Percentiles rank a stretch among this genome's conserved stretches.
phyloP scores from a whole-genome alignment of 2,329 filamentous ascomycete species.

The Pyrenophora tritici-repentis region DNA sequence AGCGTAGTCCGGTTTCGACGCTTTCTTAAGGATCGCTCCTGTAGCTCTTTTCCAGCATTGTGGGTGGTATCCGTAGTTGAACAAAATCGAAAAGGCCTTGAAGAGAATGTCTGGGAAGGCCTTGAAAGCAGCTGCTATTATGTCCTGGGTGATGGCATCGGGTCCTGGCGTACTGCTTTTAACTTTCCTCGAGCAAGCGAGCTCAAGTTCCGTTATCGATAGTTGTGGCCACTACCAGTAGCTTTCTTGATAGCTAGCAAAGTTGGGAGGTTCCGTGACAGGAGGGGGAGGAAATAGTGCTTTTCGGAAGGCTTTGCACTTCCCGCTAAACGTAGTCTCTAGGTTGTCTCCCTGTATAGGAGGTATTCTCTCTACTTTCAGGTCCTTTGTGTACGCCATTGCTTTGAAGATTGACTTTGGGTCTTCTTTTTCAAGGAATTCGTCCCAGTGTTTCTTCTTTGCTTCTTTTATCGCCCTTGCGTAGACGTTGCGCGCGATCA shows the following conservation, averaged over 20 bases:
- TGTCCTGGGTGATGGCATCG: background rate
- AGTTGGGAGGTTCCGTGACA: background rate
- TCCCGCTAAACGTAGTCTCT: background rate
- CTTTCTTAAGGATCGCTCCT: background rate
- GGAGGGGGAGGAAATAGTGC: background rate
- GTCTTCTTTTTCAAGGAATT: background rate
- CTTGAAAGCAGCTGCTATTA: background rate
- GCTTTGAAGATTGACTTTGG: background rate
- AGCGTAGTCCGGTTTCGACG: background rate
- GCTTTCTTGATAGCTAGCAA: background rate
- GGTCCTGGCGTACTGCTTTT: too few relatives aligned
- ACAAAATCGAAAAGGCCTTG: too few relatives aligned
- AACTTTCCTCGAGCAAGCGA: background rate
- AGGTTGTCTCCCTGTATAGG: background rate
- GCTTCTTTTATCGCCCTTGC: background rate
- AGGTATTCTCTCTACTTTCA: background rate
- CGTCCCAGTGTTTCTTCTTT: background rate
- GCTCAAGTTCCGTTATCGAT: background rate
- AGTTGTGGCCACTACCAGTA: background rate
- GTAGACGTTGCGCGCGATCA: too few relatives aligned
- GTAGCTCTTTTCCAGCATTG: background rate
- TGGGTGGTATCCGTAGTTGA: background rate
- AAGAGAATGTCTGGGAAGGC: background rate
- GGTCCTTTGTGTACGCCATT: background rate
- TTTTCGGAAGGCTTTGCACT: background rate